These are phyloP conservation scores for Thelonectria rubi DNA, from an alignment of 2,329 filamentous ascomycete genomes.

Conservation along the genomic window DNA sequence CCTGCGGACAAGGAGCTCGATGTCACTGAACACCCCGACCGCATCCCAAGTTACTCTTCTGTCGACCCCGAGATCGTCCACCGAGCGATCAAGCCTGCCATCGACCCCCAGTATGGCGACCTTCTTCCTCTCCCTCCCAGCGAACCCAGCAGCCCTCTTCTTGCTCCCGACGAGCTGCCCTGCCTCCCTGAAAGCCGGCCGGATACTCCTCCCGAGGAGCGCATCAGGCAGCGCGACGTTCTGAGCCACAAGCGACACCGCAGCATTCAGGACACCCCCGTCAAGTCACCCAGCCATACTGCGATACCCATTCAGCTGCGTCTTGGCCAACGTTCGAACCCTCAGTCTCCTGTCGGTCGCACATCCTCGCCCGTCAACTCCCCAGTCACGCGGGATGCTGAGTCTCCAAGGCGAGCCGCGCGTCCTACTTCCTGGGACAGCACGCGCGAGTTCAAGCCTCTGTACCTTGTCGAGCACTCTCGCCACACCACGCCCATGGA, in stretches of 20 bases:
- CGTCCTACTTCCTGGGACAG: conserved; percentile 70
- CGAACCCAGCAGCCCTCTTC: conserved; percentile 59
- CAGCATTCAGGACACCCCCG: conserved; percentile 57
- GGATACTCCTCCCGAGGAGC: conserved; percentile 62
- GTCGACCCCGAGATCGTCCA: conserved; percentile 67
- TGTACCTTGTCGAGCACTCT: conserved; percentile 80
- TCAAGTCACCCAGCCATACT: conserved; percentile 64
- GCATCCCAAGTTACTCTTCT: conserved; percentile 46
- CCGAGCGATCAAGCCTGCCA: conserved; percentile 69
- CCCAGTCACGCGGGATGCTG: conserved; percentile 45
- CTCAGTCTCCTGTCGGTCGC: conserved; percentile 53
- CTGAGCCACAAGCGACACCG: conserved; percentile 58
- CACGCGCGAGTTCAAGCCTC: conserved; percentile 77
- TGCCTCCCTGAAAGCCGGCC: conserved; percentile 68
- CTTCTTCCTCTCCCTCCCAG: conserved; percentile 71
- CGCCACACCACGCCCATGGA: conserved; percentile 50
- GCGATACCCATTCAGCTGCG: conserved; percentile 66
- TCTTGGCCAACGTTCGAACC: conserved; percentile 57
- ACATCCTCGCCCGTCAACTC: conserved; percentile 52
- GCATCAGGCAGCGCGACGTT: conserved; percentile 51
- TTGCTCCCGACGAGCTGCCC: conserved; percentile 55
- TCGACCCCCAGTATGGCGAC: conserved; percentile 73
- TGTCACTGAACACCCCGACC: conserved; percentile 36
- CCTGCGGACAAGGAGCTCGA: conserved; percentile 50
- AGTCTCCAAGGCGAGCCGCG: conserved; percentile 51